Conservation (phyloP, 768 basidiomycete genomes). For the Naganishia kalamii region DNA sequence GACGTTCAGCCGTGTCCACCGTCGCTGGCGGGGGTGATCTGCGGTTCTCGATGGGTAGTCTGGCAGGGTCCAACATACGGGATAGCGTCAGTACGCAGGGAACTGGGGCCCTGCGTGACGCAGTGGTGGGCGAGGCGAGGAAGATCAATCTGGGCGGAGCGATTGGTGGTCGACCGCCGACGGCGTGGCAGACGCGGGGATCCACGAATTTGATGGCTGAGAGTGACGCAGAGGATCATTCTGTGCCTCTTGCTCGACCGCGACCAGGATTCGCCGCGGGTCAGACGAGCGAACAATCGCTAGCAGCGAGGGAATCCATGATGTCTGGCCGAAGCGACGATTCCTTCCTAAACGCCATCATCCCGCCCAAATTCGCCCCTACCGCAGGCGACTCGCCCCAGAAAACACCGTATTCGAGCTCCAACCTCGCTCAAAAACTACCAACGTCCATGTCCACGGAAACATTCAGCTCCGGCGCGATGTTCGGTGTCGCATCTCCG, state of each 20-base stretch:
- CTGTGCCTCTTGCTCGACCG: slow-evolving; percentile 1
- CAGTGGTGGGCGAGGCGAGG: slow-evolving; percentile 14
- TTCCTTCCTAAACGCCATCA: slow-evolving; percentile 43
- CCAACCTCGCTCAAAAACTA: background rate
- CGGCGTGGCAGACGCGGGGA: slow-evolving; percentile 3
- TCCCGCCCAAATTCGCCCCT: slow-evolving; percentile 31
- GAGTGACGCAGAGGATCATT: background rate
- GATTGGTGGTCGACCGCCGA: background rate
- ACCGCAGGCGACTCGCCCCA: background rate
- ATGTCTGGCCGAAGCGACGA: slow-evolving; percentile 34
- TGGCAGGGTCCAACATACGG: slow-evolving; percentile 28
- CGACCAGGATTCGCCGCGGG: slow-evolving; percentile 7
- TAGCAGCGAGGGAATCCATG: slow-evolving; percentile 26
- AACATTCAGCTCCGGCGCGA: background rate
- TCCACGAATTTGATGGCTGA: background rate
- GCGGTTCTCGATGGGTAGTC: slow-evolving; percentile 45
- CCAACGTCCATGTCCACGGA: slow-evolving; percentile 4
- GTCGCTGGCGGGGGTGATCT: slow-evolving; percentile 27
- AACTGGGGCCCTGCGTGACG: slow-evolving; percentile 29
- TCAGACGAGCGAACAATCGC: background rate
- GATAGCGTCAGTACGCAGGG: slow-evolving; percentile 33
- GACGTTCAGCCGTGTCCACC: slow-evolving; percentile 22
- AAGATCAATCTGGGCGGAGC: background rate
- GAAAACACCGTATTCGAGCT: background rate
- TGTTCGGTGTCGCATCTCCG: background rate